phyloP scores from a whole-genome alignment of 2,329 filamentous ascomycete species.

The Fusarium chaquense region DNA sequence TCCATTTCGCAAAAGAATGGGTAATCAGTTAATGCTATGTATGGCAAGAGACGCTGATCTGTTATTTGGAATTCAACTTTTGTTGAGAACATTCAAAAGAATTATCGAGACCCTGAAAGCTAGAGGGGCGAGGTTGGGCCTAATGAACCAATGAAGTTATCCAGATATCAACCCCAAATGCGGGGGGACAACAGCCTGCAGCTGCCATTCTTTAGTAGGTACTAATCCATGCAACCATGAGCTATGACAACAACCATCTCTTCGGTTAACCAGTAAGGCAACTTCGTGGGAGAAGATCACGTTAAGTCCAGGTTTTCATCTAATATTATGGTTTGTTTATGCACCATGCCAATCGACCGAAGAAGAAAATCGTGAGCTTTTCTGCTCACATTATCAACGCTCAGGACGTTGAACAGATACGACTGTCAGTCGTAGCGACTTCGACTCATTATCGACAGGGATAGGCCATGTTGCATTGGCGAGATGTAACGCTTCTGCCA shows the following conservation, averaged over 20 bases:
- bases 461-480: slow-evolving; percentile 23
- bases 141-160: slow-evolving; percentile 31
- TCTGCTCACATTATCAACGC: neutral
- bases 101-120: slow-evolving; percentile 31
- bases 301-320: neutral
- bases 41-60: neutral
- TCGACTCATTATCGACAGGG: slow-evolving; percentile 19
- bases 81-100: slow-evolving; percentile 37
- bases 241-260: slow-evolving; percentile 4
- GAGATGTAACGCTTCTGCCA: slow-evolving; percentile 13
- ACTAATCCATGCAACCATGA: slow-evolving; percentile 5
- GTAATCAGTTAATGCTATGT: too few species aligned
- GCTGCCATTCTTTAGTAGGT: slow-evolving; percentile 17
- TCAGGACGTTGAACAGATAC: neutral
- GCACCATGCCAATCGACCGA: neutral
- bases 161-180: slow-evolving; percentile 40
- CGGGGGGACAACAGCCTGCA: slow-evolving; percentile 32
- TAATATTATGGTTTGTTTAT: neutral
- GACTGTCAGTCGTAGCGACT: slow-evolving; percentile 3
- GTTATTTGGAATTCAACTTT: slow-evolving; percentile 12
- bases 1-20: too few species aligned
- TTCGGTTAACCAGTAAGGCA: neutral
- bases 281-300: neutral
- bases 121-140: slow-evolving; percentile 18
- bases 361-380: neutral